These are phyloP conservation scores for Lactarius sp. DNA, from an alignment of 768 basidiomycete genomes.

Conservation along the genomic window DNA sequence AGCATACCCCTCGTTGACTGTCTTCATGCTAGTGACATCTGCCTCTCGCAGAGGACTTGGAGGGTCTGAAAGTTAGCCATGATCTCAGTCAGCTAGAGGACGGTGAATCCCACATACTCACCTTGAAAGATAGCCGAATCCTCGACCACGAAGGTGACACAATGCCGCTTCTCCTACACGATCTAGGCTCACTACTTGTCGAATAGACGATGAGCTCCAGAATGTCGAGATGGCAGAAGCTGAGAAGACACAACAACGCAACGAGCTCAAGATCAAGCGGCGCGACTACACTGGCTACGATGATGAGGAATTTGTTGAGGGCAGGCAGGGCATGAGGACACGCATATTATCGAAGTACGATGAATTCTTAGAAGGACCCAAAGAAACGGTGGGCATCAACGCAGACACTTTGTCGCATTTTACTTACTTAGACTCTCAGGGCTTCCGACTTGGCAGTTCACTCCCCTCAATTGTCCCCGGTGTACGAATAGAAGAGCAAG, in stretches of 20 bases:
- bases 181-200: conserved; percentile 5
- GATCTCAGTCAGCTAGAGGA: conserved; percentile 89
- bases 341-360: conserved; percentile 91
- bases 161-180: neutral
- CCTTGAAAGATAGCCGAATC: conserved; percentile 92
- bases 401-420: neutral
- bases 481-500: conserved; percentile 42
- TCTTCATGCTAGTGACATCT: conserved; percentile 5
- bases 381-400: conserved; percentile 51
- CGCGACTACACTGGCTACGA: conserved; percentile 93
- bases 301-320: conserved; percentile 86
- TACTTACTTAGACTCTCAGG: conserved; percentile 41
- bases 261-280: conserved; percentile 83
- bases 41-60: conserved; percentile 65
- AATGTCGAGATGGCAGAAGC: conserved; percentile 93
- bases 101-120: conserved; percentile 93
- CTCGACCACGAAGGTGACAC: conserved; percentile 85
- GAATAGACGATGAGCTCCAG: conserved; percentile 92
- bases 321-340: conserved; percentile 72
- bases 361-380: conserved; percentile 73
- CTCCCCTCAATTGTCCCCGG: conserved; percentile 37
- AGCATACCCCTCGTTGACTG: conserved; percentile 31
- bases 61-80: conserved; percentile 93
- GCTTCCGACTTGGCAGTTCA: conserved; percentile 79
- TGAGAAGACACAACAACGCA: conserved; percentile 71